Evolutionary conservation across 2,329 filamentous ascomycete genomes (phyloP).

Genomic region (Hymenoscyphus fructigenus): DNA sequence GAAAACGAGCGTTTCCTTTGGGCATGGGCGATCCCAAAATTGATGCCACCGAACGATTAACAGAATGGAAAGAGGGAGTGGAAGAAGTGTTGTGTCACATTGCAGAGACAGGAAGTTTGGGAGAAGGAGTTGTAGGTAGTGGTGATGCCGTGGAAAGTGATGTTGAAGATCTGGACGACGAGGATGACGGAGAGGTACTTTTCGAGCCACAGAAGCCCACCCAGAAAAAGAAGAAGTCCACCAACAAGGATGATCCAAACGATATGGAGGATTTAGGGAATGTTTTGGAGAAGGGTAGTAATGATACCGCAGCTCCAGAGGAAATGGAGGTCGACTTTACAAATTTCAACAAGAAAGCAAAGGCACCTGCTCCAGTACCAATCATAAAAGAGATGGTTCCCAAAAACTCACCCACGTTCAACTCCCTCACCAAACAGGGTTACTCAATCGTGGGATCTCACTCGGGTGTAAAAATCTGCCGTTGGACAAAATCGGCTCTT

Average conservation of each 20-base stretch:
- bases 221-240: conserved; percentile 39
- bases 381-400: conserved; percentile 90
- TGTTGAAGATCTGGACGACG: conserved; percentile 64
- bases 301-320: conserved; percentile 40
- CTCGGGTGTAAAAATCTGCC: conserved; percentile 95
- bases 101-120: conserved; percentile 57
- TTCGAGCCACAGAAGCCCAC: conserved; percentile 49
- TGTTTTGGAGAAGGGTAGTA: conserved; percentile 53
- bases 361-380: conserved; percentile 40
- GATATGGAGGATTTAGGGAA: conserved; percentile 83
- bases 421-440: conserved; percentile 89
- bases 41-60: conserved; percentile 65
- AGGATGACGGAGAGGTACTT: conserved; percentile 51
- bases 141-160: conserved; percentile 85
- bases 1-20: conserved; percentile 83
- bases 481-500: conserved; percentile 96
- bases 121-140: conserved; percentile 71
- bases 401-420: conserved; percentile 82
- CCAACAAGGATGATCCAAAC: conserved; percentile 54
- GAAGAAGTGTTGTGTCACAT: conserved; percentile 66
- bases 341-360: conserved; percentile 58
- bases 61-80: conserved; percentile 77
- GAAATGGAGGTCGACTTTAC: conserved; percentile 84
- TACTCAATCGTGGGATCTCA: conserved; percentile 95
- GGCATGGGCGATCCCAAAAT: conserved; percentile 83